A percentile compares a stretch with the other conserved stretches of the same genome.
These are phyloP conservation scores for Diaporthe sp. DNA, from an alignment of 2,329 filamentous ascomycete species.

Conservation along the genomic window DNA sequence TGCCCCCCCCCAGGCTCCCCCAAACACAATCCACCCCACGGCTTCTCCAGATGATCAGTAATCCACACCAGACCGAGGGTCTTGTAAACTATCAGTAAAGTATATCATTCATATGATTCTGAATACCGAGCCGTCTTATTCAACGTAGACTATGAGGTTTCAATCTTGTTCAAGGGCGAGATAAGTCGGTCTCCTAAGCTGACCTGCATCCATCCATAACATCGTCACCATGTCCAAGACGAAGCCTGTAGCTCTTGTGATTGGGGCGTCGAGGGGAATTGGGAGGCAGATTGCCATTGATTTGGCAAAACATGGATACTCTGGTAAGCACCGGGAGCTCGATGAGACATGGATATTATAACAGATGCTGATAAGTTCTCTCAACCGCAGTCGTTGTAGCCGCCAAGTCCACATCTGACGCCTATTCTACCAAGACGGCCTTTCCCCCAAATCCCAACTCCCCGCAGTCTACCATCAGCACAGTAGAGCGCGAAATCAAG, in stretches of 20 bases:
- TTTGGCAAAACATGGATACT: slow-evolving; percentile 76
- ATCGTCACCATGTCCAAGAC: slow-evolving; percentile 36
- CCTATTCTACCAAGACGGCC: slow-evolving; percentile 57
- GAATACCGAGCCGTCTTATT: neutral
- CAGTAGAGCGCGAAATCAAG: slow-evolving; percentile 79
- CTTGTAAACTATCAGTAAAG: neutral
- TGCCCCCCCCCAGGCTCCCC: neutral
- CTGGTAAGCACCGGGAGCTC: slow-evolving; percentile 59
- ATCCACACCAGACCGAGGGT: neutral
- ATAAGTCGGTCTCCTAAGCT: neutral
- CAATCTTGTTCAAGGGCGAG: neutral
- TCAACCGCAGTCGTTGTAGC: slow-evolving; percentile 73
- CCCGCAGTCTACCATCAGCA: slow-evolving; percentile 79
- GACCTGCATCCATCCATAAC: slow-evolving; percentile 31
- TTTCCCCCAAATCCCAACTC: slow-evolving; percentile 85
- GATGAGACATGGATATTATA: neutral
- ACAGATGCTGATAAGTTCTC: neutral
- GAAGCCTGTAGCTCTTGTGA: slow-evolving; percentile 73
- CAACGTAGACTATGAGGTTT: neutral
- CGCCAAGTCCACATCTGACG: slow-evolving; percentile 79
- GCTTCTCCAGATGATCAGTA: slow-evolving; percentile 20
- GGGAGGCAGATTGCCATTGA: slow-evolving; percentile 84
- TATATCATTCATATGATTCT: neutral
- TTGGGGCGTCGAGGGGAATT: slow-evolving; percentile 84
- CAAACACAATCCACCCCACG: neutral